A percentile compares a stretch with the other conserved stretches of the same genome.
Evolutionary conservation across 2,329 filamentous ascomycete species (phyloP).

Genomic region (Exophiala xenobiotica): DNA sequence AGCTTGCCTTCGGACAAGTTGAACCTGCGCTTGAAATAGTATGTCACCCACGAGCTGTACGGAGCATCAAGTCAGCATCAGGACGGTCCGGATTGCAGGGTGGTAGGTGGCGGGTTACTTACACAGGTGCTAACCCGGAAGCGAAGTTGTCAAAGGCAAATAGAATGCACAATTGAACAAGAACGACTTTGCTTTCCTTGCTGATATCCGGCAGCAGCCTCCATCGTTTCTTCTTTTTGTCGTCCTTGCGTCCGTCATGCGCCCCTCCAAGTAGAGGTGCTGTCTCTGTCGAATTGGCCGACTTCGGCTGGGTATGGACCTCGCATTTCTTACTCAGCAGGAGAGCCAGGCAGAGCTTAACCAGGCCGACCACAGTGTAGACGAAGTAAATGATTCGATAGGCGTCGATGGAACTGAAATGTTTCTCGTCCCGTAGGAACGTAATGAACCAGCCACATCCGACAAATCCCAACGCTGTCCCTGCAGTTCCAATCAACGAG

Average conservation of each 20-base stretch:
- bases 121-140: constrained; percentile 63
- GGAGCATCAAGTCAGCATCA: too few relatives aligned
- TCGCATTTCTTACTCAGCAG: constrained; percentile 54
- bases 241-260: constrained; percentile 14
- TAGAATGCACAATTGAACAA: constrained; percentile 64
- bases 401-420: constrained; percentile 50
- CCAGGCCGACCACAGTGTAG: constrained; percentile 55
- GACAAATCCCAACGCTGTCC: constrained; percentile 55
- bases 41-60: constrained; percentile 56
- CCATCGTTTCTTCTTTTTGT: constrained; percentile 31
- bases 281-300: constrained; percentile 36
- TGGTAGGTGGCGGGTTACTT: constrained; percentile 37
- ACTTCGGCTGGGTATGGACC: constrained; percentile 32
- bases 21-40: constrained; percentile 59
- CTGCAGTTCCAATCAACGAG: constrained; percentile 55
- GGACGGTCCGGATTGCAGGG: too few relatives aligned
- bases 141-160: constrained; percentile 69
- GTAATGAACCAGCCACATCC: constrained; percentile 54
- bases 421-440: constrained; percentile 43
- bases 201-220: constrained; percentile 44
- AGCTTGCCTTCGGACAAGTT: constrained; percentile 52
- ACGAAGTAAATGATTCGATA: constrained; percentile 60
- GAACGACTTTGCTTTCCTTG: constrained; percentile 50
- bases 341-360: constrained; percentile 50
- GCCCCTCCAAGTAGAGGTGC: constrained; percentile 35